Percentiles rank a stretch among this genome's conserved stretches.
Evolutionary conservation across 495 filamentous ascomycete species (phyloP).

Genomic region (Penicillium nucicola): DNA sequence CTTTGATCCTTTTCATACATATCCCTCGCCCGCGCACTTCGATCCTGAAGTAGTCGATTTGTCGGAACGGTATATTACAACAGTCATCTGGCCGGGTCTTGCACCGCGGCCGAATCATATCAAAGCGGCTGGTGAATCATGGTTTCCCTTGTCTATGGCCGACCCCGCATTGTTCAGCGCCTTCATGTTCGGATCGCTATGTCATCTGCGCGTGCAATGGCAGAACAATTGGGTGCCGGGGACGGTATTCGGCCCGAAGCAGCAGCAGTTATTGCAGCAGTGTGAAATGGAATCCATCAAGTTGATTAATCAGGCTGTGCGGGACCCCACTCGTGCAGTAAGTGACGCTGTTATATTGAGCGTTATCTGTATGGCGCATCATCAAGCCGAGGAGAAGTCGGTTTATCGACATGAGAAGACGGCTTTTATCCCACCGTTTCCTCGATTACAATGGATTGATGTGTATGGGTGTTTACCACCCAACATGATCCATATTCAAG

Average conservation of each 20-base stretch:
- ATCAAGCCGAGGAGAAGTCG: constrained; percentile 21
- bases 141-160: constrained; percentile 34
- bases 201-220: constrained; percentile 39
- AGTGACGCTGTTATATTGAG: constrained; percentile 38
- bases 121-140: constrained; percentile 16
- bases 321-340: constrained; percentile 26
- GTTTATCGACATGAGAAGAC: constrained; percentile 11
- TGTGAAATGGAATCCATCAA: constrained; percentile 38
- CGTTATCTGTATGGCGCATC: constrained; percentile 43
- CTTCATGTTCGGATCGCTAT: constrained; percentile 38
- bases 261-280: constrained; percentile 27
- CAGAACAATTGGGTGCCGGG: constrained; percentile 25
- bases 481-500: constrained; percentile 36
- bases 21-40: constrained; percentile 19
- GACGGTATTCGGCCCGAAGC: constrained; percentile 17
- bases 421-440: constrained; percentile 38
- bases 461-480: constrained; percentile 38
- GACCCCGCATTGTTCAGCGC: constrained; percentile 38
- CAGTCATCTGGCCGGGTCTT: constrained; percentile 35
- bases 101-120: constrained; percentile 15
- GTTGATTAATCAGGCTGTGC: constrained; percentile 34
- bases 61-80: constrained; percentile 26
- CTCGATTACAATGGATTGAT: constrained; percentile 41
- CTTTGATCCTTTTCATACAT: constrained; percentile 34
- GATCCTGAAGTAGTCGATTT: constrained; percentile 22